phyloP scores from a whole-genome alignment of 2,329 filamentous ascomycete genomes.

The Beauveria australis region DNA sequence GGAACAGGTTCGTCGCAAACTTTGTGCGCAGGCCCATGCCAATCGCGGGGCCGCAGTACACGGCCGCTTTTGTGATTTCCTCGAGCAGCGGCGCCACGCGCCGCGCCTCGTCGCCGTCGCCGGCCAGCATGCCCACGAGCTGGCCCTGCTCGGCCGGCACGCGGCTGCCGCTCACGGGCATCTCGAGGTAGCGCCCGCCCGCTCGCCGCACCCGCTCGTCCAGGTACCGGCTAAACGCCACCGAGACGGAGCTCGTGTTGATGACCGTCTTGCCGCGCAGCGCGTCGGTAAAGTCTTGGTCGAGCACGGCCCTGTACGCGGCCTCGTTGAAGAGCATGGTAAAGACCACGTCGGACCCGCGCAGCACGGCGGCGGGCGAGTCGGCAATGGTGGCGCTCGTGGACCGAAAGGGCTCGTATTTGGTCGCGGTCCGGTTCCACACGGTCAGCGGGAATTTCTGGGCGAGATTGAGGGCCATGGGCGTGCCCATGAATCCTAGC shows the following conservation, averaged over 20 bases:
- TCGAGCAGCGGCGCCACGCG: constrained; percentile 17
- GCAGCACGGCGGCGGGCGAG: constrained; percentile 18
- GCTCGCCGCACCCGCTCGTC: constrained; percentile 16
- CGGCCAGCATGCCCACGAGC: constrained; percentile 27
- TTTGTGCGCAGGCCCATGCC: constrained; percentile 24
- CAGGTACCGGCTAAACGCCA: constrained; percentile 18
- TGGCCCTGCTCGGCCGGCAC: constrained; percentile 24
- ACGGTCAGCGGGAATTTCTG: constrained; percentile 20
- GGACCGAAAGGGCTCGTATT: constrained; percentile 17
- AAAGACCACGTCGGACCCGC: constrained; percentile 23
- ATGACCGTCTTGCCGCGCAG: constrained; percentile 24
- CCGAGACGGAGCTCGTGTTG: constrained; percentile 24
- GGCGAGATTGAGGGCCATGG: constrained; percentile 26
- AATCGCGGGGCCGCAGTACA: constrained; percentile 26
- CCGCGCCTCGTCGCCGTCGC: constrained; percentile 19
- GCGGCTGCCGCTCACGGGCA: constrained; percentile 28
- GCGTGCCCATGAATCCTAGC: constrained; percentile 24
- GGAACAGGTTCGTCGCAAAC: constrained; percentile 24
- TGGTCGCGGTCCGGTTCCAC: constrained; percentile 23
- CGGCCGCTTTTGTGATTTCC: constrained; percentile 21
- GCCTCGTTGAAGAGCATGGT: constrained; percentile 23
- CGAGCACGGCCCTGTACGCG: constrained; percentile 18
- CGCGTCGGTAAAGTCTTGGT: constrained; percentile 16
- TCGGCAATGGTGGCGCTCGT: constrained; percentile 18
- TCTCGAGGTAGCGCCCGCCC: constrained; percentile 24